Conservation (phyloP, 352 stramenopile species). For the Globisporangium megalacanthum region DNA sequence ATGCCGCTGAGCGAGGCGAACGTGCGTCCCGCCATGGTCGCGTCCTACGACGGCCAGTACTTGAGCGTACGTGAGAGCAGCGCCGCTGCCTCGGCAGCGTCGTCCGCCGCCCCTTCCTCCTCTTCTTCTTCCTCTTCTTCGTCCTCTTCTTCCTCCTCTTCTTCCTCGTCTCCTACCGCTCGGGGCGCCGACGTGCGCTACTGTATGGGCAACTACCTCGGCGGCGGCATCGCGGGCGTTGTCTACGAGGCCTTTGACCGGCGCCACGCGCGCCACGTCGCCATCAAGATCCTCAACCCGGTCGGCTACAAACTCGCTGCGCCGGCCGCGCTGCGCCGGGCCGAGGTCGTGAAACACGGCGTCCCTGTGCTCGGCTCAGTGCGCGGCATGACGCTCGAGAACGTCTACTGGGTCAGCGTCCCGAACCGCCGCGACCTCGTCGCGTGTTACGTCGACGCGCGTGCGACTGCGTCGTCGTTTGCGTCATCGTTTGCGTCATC, state of each 20-base stretch:
- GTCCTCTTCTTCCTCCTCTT: slow-evolving; percentile 18
- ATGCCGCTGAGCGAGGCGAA: slow-evolving; percentile 84
- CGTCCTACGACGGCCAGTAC: slow-evolving; percentile 73
- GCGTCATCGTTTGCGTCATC: not conserved
- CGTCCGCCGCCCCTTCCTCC: no score
- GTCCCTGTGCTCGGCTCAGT: slow-evolving; percentile 40
- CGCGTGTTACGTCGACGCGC: slow-evolving; percentile 57
- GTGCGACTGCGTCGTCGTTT: not conserved
- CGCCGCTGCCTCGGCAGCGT: no score
- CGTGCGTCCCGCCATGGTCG: slow-evolving; percentile 68
- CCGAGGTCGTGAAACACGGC: slow-evolving; percentile 83
- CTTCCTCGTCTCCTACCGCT: not conserved
- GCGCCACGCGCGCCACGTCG: slow-evolving; percentile 74
- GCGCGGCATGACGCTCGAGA: slow-evolving; percentile 62
- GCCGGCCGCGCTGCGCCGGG: slow-evolving; percentile 62
- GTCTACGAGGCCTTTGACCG: slow-evolving; percentile 90
- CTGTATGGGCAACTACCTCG: slow-evolving; percentile 90
- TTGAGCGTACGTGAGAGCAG: slow-evolving; percentile 38
- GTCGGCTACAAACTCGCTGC: slow-evolving; percentile 92
- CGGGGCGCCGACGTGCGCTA: slow-evolving; percentile 31
- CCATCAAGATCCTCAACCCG: slow-evolving; percentile 97
- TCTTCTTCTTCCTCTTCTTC: no score
- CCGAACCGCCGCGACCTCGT: slow-evolving; percentile 56
- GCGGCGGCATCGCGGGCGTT: slow-evolving; percentile 88
- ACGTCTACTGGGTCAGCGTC: slow-evolving; percentile 76